phyloP scores from a whole-genome alignment of 2,329 filamentous ascomycete genomes.

The Fusarium avenaceum region DNA sequence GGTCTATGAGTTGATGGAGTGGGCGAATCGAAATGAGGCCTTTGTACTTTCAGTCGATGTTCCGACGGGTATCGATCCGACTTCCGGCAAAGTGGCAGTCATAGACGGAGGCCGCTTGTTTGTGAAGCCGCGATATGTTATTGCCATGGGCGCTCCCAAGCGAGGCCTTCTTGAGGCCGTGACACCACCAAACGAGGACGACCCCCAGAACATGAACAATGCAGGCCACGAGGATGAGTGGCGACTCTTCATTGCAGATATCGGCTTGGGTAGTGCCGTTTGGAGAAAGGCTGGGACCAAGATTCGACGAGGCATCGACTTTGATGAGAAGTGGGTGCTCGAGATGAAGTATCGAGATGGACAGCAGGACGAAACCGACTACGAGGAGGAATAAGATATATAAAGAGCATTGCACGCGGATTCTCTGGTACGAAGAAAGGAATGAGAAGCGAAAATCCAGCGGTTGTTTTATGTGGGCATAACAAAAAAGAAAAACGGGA shows the following conservation, averaged over 20 bases:
- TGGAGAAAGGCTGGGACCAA: conserved; percentile 89
- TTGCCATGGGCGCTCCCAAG: conserved; percentile 89
- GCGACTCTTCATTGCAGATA: conserved; percentile 87
- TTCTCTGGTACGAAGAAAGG: neutral
- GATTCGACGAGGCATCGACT: conserved; percentile 86
- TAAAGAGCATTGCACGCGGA: conserved; percentile 1
- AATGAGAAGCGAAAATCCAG: conserved; percentile 30
- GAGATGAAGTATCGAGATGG: conserved; percentile 69
- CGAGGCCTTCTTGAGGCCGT: conserved; percentile 85
- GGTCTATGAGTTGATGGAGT: conserved; percentile 90
- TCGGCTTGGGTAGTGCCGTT: conserved; percentile 84
- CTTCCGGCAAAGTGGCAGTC: conserved; percentile 74
- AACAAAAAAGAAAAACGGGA: conserved; percentile 19
- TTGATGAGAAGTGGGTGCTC: conserved; percentile 88
- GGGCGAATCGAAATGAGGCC: conserved; percentile 89
- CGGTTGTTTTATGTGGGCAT: conserved; percentile 35
- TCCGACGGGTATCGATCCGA: conserved; percentile 88
- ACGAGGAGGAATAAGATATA: conserved; percentile 37
- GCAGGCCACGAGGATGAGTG: conserved; percentile 70
- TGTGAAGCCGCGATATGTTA: conserved; percentile 84
- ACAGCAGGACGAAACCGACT: conserved; percentile 48
- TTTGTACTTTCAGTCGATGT: conserved; percentile 90
- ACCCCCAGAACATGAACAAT: conserved; percentile 49
- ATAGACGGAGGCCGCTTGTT: conserved; percentile 84
- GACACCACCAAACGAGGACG: conserved; percentile 62